Percentiles rank a stretch among this genome's conserved stretches.
phyloP scores from a whole-genome alignment of 345 rosid species.

The Aethionema arabicum region DNA sequence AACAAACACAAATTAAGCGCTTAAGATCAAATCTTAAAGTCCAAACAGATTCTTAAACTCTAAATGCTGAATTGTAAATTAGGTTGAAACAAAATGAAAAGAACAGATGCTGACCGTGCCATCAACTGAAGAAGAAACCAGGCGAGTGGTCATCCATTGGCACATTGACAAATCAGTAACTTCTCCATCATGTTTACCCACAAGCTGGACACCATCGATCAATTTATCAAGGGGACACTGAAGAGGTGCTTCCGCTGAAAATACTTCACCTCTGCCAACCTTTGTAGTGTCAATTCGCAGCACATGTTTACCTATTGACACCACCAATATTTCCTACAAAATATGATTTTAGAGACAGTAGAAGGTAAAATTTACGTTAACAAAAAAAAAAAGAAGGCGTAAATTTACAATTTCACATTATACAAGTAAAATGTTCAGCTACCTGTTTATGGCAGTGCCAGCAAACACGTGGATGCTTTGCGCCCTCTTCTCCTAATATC shows the following conservation, averaged over 20 bases:
- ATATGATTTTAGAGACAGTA: background rate
- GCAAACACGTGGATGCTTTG: slow-evolving; percentile 73
- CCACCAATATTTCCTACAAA: slow-evolving; percentile 79
- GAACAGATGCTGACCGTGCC: slow-evolving; percentile 69
- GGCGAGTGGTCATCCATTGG: slow-evolving; percentile 80
- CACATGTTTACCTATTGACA: slow-evolving; percentile 69
- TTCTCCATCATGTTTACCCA: slow-evolving; percentile 91
- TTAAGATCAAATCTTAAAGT: no score
- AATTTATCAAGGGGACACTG: slow-evolving; percentile 60
- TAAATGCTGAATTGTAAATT: background rate
- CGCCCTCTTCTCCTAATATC: slow-evolving; percentile 52
- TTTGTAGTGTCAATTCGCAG: slow-evolving; percentile 73
- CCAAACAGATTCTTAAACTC: no score
- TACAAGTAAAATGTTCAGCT: slow-evolving; percentile 45
- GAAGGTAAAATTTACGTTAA: slow-evolving; percentile 2
- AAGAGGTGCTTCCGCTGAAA: slow-evolving; percentile 73
- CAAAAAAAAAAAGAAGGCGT: background rate
- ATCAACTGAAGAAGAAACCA: slow-evolving; percentile 85
- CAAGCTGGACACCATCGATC: slow-evolving; percentile 72
- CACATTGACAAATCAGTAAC: slow-evolving; percentile 96
- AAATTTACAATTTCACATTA: slow-evolving; percentile 2
- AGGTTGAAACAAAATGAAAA: slow-evolving; percentile 10
- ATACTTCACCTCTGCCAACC: slow-evolving; percentile 59
- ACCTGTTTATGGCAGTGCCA: slow-evolving; percentile 97
- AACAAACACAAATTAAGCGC: no score